Evolutionary conservation across 1,284 basidiomycete species (phyloP).

Genomic region (Pyrrhoderma noxium): DNA sequence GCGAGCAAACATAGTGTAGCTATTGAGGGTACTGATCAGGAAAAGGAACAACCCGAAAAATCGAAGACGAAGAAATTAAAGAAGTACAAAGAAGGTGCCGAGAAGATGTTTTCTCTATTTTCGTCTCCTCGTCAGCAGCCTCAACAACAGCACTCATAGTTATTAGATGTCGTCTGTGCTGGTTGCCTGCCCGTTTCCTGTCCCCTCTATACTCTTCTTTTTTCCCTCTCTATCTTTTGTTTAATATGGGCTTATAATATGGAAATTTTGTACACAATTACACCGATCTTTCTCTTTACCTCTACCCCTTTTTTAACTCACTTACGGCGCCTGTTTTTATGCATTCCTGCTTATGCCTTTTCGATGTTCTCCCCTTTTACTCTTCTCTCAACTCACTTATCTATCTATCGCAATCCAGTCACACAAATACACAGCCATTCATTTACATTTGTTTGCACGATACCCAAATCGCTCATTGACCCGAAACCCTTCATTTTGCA

Average conservation of each 20-base stretch:
- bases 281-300: background rate
- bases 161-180: background rate
- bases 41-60: conserved; percentile 18
- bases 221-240: background rate
- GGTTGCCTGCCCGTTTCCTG: background rate
- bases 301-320: background rate
- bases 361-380: no score
- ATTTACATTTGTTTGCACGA: background rate
- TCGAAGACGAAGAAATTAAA: conserved; percentile 24
- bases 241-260: background rate
- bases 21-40: conserved; percentile 16
- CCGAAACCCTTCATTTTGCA: no score
- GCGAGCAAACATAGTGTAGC: conserved; percentile 8
- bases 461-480: no score
- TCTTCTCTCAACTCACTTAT: background rate
- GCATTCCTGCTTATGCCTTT: no score
- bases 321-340: background rate
- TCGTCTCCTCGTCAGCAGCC: conserved; percentile 17
- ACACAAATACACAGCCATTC: background rate
- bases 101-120: conserved; percentile 26
- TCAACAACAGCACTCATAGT: background rate
- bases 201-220: background rate
- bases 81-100: conserved; percentile 22
- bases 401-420: background rate
- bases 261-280: background rate